These are phyloP conservation scores for Colletotrichum graminicola DNA, from an alignment of 2,329 filamentous ascomycete species.

Conservation along the genomic window DNA sequence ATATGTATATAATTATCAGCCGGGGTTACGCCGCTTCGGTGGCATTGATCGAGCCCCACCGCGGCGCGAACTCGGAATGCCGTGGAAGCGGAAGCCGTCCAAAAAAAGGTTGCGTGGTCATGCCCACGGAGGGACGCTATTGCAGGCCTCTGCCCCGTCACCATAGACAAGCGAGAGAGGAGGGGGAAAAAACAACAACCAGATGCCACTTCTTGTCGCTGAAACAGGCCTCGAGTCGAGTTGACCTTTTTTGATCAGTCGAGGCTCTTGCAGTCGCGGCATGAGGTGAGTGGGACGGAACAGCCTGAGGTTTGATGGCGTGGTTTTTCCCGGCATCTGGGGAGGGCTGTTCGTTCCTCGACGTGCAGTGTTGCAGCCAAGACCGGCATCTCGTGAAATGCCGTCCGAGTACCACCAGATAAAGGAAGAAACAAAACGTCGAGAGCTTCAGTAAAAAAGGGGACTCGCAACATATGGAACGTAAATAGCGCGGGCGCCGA, in stretches of 20 bases:
- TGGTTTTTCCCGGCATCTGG: not conserved
- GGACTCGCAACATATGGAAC: not conserved
- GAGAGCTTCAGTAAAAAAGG: not conserved
- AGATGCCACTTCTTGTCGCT: slow-evolving; percentile 21
- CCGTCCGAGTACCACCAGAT: slow-evolving; percentile 6
- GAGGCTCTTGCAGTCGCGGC: slow-evolving; percentile 31
- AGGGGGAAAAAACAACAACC: too few species aligned
- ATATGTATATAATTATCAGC: too few species aligned
- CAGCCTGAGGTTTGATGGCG: slow-evolving; percentile 11
- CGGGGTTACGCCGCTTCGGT: slow-evolving; percentile 23
- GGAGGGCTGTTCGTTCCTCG: not conserved
- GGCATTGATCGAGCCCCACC: slow-evolving; percentile 19
- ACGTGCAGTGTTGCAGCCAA: slow-evolving; percentile 32
- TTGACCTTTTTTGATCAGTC: slow-evolving; percentile 25
- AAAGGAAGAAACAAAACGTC: slow-evolving; percentile 23
- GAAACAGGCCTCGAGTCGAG: slow-evolving; percentile 33
- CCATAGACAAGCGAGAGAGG: too few species aligned
- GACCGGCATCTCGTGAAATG: not conserved
- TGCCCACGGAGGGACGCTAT: slow-evolving; percentile 9
- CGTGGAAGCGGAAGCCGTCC: slow-evolving; percentile 10
- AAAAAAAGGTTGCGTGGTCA: slow-evolving; percentile 4
- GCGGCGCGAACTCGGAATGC: slow-evolving; percentile 11
- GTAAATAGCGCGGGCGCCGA: slow-evolving; percentile 6
- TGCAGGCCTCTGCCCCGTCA: slow-evolving; percentile 26
- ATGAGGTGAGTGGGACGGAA: slow-evolving; percentile 25